Evolutionary conservation across 2,329 filamentous ascomycete species (phyloP).

Genomic region (Aspergillus sergii): DNA sequence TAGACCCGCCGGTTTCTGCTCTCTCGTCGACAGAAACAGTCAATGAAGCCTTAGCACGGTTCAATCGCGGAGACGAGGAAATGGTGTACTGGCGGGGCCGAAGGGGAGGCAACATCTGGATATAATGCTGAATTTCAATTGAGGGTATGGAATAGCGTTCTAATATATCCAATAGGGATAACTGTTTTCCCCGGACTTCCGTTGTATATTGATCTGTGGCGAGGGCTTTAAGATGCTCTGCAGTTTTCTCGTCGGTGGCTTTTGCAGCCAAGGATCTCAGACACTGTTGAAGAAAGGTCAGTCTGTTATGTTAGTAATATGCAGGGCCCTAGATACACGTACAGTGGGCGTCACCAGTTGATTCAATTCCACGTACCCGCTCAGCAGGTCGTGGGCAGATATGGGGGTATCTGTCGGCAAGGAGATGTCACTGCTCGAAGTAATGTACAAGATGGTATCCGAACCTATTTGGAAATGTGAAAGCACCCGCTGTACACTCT

Average conservation of each 20-base stretch:
- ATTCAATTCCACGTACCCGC: background rate
- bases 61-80: background rate
- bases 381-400: background rate
- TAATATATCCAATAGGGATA: background rate
- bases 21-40: background rate
- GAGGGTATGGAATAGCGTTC: background rate
- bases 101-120: background rate
- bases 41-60: background rate
- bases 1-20: background rate
- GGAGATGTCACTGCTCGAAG: no score
- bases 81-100: background rate
- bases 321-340: background rate
- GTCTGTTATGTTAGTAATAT: background rate
- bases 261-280: background rate
- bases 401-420: background rate
- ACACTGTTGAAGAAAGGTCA: background rate
- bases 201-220: background rate
- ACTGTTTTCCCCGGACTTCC: background rate
- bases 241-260: background rate
- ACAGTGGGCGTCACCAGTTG: slow-evolving; percentile 27
- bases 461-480: no score
- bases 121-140: background rate
- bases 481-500: no score
- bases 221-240: background rate
- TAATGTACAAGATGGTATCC: no score